These are phyloP conservation scores for Leccinum rimulosum DNA, from an alignment of 768 basidiomycete genomes.

Conservation along the genomic window DNA sequence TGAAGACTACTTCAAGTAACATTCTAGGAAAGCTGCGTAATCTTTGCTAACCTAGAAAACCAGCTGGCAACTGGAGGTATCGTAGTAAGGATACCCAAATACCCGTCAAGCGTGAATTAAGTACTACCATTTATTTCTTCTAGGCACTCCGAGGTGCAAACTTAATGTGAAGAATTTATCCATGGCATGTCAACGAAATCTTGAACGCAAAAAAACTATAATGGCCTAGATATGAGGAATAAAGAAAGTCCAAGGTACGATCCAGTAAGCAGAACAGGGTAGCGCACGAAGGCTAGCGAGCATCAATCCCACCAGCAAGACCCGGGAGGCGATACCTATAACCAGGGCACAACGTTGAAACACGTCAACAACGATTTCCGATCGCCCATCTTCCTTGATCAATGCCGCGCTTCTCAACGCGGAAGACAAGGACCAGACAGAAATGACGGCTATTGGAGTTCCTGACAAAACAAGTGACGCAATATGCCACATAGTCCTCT, in stretches of 20 bases:
- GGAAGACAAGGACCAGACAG: not conserved
- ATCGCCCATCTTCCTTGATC: not conserved
- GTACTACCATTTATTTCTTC: too few relatives aligned
- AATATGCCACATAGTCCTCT: not conserved
- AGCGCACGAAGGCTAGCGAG: not conserved
- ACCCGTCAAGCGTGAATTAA: too few relatives aligned
- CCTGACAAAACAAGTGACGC: not conserved
- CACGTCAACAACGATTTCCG: not conserved
- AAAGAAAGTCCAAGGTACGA: not conserved
- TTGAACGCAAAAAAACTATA: not conserved
- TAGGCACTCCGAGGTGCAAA: too few relatives aligned
- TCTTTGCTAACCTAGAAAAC: too few relatives aligned
- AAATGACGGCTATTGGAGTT: not conserved
- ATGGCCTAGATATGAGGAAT: slow-evolving; percentile 3
- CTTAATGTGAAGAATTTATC: too few relatives aligned
- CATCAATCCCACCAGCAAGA: not conserved
- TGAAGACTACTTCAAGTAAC: too few relatives aligned
- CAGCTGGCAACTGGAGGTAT: too few relatives aligned
- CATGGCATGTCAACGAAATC: too few relatives aligned
- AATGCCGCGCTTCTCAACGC: not conserved
- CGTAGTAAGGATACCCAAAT: too few relatives aligned
- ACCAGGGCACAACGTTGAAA: not conserved
- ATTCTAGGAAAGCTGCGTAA: too few relatives aligned
- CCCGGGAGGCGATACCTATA: not conserved
- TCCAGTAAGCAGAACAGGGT: not conserved